Conservation (phyloP, 176 grass and related monocot genomes). For the Oryza punctata region DNA sequence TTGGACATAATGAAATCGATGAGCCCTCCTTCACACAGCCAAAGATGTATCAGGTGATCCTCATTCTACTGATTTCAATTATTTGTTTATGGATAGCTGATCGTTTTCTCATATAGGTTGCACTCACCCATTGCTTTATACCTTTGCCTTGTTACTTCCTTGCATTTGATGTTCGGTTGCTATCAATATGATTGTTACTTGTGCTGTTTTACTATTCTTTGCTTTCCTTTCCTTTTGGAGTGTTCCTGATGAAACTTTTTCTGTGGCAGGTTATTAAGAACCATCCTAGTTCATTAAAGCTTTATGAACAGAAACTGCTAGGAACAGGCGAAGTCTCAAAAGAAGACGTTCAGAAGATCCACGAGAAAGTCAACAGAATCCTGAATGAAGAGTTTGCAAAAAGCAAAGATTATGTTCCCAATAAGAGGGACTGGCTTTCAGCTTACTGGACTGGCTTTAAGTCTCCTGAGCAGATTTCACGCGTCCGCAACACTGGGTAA, state of each 20-base stretch:
- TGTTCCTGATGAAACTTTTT: conserved; percentile 31
- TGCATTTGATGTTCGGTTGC: neutral
- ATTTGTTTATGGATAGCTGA: neutral
- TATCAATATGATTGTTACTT: neutral
- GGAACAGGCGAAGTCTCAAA: conserved; percentile 66
- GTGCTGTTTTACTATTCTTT: conserved; percentile 13
- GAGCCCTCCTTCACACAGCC: conserved; percentile 98
- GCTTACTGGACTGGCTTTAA: conserved; percentile 98
- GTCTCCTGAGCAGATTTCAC: conserved; percentile 95
- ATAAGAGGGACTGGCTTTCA: conserved; percentile 89
- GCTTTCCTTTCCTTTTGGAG: neutral
- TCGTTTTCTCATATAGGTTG: neutral
- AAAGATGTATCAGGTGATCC: conserved; percentile 91
- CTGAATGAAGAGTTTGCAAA: conserved; percentile 85
- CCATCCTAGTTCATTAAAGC: conserved; percentile 77
- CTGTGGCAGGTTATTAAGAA: conserved; percentile 78
- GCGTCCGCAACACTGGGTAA: conserved; percentile 90
- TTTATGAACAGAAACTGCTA: conserved; percentile 84
- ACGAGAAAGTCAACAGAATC: conserved; percentile 75
- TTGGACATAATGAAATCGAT: conserved; percentile 97
- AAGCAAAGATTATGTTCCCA: conserved; percentile 92
- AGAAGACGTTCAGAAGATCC: conserved; percentile 72
- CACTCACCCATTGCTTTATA: neutral
- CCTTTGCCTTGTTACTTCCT: neutral
- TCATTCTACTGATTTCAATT: conserved; percentile 22